Base-by-base conservation (phyloP, 495 filamentous ascomycete species). In the Chaetomidium leptoderma region DNA sequence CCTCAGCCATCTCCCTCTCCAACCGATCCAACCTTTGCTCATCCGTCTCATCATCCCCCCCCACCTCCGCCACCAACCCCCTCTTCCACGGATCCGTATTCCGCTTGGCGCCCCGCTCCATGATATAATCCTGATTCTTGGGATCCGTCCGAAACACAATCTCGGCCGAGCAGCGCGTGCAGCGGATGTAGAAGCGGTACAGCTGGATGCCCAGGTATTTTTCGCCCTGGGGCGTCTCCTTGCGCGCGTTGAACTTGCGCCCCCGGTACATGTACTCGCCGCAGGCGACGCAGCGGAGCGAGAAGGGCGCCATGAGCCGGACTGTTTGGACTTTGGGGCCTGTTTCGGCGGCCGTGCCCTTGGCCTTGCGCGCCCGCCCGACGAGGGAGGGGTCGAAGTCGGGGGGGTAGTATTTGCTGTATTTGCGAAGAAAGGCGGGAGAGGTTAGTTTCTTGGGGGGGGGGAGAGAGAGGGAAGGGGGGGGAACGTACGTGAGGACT, bases 191-290 rank as follows among this genome's bases (percentile, higher is more conserved):
- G 78, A 97, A 96, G 0, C 92, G 83, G 77, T 86, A 93, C 53
- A 97, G 92, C 59, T 88, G 81, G 59, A 99, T 96, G 53, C 77
- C 77, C 57, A 92, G 83, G 76, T 99, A 99, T 61, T 86, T 88
- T 66, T 97, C 91, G 39, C 93, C 90, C 6, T 47, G 87, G 4
- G 66, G 90, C 8, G 87, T 95, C 66, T 97, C 90, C 63, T 99
- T 99, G 49, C 91, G 85, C 3, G 93, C 92, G 72, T 97, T 98
- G 81, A 96, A 97, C 66, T 97, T 97, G 47, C 92, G 86, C 1
- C 92, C 92, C 62, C 90, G 89, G 78, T 97, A 96, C 69, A 98
- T 97, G 79, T 89, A 97, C 76, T 97, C 92, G 67, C 90, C 92
- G 72, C 92, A 97, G 51, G 83, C 77, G 17, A 81, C 86, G 70